phyloP scores from a whole-genome alignment of 768 basidiomycete species.

The Rhodosporidiobolus odoratus region DNA sequence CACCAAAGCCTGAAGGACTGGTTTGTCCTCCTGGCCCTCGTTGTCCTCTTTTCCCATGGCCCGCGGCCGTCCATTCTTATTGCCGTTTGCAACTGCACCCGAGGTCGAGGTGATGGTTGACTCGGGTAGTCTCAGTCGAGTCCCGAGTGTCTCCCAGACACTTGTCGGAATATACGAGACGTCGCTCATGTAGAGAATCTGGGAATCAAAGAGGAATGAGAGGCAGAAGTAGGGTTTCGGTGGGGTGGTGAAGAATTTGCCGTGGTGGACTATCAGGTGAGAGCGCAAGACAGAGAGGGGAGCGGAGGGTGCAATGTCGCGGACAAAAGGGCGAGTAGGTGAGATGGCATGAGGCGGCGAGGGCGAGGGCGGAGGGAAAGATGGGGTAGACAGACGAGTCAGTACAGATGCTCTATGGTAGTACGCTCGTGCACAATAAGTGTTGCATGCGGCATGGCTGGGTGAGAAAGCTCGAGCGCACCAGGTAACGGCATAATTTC shows the following conservation, averaged over 20 bases:
- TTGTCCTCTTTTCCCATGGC: constrained; percentile 15
- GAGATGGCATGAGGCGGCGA: too few species aligned
- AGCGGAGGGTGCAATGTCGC: too few species aligned
- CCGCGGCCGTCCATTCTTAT: too few species aligned
- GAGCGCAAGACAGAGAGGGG: background rate
- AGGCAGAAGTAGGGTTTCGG: constrained; percentile 38
- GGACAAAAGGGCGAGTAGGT: too few species aligned
- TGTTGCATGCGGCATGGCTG: too few species aligned
- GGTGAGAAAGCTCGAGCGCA: too few species aligned
- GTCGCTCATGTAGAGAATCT: constrained; percentile 74
- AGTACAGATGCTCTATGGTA: too few species aligned
- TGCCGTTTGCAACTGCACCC: background rate
- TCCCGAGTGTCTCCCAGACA: constrained; percentile 52
- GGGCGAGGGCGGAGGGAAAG: background rate
- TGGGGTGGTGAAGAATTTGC: constrained; percentile 37
- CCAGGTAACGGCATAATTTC: constrained; percentile 44
- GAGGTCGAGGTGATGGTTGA: too few species aligned
- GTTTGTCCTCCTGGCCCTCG: background rate
- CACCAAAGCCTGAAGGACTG: constrained; percentile 46
- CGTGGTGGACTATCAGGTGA: constrained; percentile 36
- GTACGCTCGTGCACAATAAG: too few species aligned
- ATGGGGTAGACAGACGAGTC: background rate
- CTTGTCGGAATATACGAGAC: constrained; percentile 72
- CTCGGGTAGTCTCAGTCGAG: too few species aligned
- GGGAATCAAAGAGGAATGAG: constrained; percentile 52